These are phyloP conservation scores for Cairneyella variabilis DNA, from an alignment of 495 filamentous ascomycete species.

Conservation along the genomic window DNA sequence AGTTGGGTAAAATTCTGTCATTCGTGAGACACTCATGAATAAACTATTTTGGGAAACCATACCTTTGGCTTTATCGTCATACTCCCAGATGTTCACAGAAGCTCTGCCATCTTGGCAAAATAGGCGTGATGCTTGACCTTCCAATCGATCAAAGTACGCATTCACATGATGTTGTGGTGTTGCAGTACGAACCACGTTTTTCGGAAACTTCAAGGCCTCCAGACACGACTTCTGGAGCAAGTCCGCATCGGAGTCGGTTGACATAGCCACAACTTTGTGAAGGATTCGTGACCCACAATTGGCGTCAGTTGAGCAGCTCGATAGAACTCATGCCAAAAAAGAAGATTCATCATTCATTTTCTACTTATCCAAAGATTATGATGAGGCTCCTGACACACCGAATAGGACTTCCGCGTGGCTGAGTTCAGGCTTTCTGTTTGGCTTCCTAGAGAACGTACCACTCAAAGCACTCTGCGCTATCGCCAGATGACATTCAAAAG, in stretches of 20 bases:
- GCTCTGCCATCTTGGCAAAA: conserved; percentile 16
- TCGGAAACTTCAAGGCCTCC: conserved; percentile 13
- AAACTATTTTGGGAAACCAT: neutral
- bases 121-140: conserved; percentile 10
- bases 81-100: conserved; percentile 20
- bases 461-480: no score
- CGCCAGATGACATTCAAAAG: no score
- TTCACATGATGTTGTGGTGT: conserved; percentile 6
- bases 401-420: no score
- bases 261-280: neutral
- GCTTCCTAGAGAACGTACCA: no score
- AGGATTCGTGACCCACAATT: no score
- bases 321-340: neutral
- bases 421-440: neutral
- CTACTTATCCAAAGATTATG: neutral
- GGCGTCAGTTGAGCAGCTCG: neutral
- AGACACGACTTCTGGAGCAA: conserved; percentile 12
- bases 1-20: conserved; percentile 15
- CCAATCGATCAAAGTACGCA: conserved; percentile 10
- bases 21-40: neutral
- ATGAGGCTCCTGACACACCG: neutral
- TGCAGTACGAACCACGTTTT: conserved; percentile 11
- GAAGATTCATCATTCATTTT: neutral
- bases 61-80: conserved; percentile 11
- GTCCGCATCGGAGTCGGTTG: neutral